Evolutionary conservation across 306 rosid genomes (phyloP), one percentile per base, ranked within the genome.

Genomic region (Prunus armeniaca): DNA sequence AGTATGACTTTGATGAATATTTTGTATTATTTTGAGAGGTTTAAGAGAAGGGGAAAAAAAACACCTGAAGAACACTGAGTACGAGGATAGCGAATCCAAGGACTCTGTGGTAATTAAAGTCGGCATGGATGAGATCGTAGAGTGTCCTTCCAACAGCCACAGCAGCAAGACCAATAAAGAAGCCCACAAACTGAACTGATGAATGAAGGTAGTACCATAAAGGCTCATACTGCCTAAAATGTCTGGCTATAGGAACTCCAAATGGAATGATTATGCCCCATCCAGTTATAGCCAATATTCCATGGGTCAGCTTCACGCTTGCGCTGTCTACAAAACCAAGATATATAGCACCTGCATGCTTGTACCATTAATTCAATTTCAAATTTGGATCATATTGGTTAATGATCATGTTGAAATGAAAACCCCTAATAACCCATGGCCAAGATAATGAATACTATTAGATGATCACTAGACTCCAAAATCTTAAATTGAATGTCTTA

Each of bases 121-220:
- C 51, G 6, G 70, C 51, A 4, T 41, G 51, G 19, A 12, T 12
- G 7, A 20, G 30, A n/a, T 65, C 70, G 2, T 65, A 65, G 12
- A 65, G 27, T 65, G 70, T 38, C 27, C 45, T 65, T 12, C 70
- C 70, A 65, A 65, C 70, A 65, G 70, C 70, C 25, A 65, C 28
- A 65, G 28, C 25, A 65, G 28, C 25, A 41, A 65, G 70, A 15
- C 70, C 70, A n/a, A 41, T 30, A 65, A 65, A 65, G 52, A 65
- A 65, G 2, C 81, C 81, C 28, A 69, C 2, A 65, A 69, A 69
- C 27, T 78, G 81, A 45, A 64, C 30, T 6, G 76, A 60, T 15
- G 76, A 68, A 69, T 78, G 81, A 61, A 78, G 27, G 62, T 69
- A 78, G 43, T 68, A 78, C 76, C 81, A 78, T 1, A 14, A 2